Percentiles rank a stretch among this genome's conserved stretches.
These are phyloP conservation scores for Lithohypha guttulata DNA, from an alignment of 2,329 filamentous ascomycete species.

Conservation along the genomic window DNA sequence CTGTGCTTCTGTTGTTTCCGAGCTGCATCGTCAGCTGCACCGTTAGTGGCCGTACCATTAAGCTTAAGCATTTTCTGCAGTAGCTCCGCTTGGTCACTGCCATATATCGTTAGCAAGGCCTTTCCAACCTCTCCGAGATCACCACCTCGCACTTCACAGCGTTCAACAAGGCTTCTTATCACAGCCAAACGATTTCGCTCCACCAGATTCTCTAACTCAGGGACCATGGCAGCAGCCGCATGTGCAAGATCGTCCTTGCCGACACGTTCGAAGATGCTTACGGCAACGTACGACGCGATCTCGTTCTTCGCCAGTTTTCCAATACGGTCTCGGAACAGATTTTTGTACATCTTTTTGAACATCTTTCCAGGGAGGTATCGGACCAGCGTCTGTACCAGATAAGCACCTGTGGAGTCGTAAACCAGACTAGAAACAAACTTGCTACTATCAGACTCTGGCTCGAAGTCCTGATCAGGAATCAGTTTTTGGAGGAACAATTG, in stretches of 20 bases:
- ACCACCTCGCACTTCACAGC: constrained; percentile 59
- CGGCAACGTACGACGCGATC: constrained; percentile 77
- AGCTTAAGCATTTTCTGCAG: constrained; percentile 51
- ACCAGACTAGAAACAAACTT: constrained; percentile 76
- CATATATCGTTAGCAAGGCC: constrained; percentile 48
- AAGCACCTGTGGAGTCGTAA: constrained; percentile 83
- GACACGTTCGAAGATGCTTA: constrained; percentile 69
- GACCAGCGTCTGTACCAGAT: constrained; percentile 78
- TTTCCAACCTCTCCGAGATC: constrained; percentile 46
- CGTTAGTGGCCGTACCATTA: constrained; percentile 38
- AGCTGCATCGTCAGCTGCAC: constrained; percentile 35
- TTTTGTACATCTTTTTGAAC: constrained; percentile 78
- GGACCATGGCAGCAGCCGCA: constrained; percentile 60
- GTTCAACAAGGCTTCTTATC: constrained; percentile 70
- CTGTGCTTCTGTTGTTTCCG: constrained; percentile 33
- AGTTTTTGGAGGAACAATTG: constrained; percentile 64
- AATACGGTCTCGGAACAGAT: constrained; percentile 69
- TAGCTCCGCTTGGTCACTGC: constrained; percentile 39
- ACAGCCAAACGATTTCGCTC: constrained; percentile 67
- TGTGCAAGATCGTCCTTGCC: constrained; percentile 74
- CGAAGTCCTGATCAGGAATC: constrained; percentile 67
- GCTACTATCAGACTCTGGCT: constrained; percentile 61
- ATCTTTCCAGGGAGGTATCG: constrained; percentile 70
- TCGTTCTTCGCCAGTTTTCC: constrained; percentile 77
- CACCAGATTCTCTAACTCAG: constrained; percentile 62